Evolutionary conservation across 768 basidiomycete species (phyloP).

Genomic region (Auriculariales sp.): DNA sequence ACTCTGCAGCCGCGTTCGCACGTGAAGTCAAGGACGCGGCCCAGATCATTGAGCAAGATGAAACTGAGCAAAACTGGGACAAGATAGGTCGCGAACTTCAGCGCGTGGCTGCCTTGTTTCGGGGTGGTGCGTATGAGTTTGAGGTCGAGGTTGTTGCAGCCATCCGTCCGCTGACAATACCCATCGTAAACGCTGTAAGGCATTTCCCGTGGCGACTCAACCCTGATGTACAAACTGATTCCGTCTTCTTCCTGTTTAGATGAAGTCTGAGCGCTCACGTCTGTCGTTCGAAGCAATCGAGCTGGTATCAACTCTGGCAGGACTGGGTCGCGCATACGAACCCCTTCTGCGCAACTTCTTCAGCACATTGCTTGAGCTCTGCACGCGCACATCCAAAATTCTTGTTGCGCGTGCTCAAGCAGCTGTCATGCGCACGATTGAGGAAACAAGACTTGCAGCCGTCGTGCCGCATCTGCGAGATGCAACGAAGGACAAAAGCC

Average conservation of each 20-base stretch:
- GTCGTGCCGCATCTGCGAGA: slow-evolving; percentile 48
- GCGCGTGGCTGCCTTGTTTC: slow-evolving; percentile 32
- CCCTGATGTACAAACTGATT: not conserved
- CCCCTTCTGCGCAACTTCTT: slow-evolving; percentile 51
- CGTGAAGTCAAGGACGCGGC: not conserved
- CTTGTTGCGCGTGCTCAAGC: slow-evolving; percentile 49
- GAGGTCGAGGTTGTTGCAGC: slow-evolving; percentile 34
- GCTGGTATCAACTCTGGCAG: slow-evolving; percentile 37
- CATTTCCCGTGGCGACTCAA: not conserved
- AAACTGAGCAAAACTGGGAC: slow-evolving; percentile 77
- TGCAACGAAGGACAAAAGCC: slow-evolving; percentile 52
- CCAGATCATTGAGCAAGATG: slow-evolving; percentile 24
- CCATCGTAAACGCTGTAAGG: slow-evolving; percentile 37
- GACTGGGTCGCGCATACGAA: slow-evolving; percentile 48
- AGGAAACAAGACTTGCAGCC: slow-evolving; percentile 49
- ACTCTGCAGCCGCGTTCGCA: not conserved
- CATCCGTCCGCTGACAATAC: slow-evolving; percentile 36
- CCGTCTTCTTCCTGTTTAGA: slow-evolving; percentile 3
- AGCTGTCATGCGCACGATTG: slow-evolving; percentile 46
- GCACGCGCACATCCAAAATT: slow-evolving; percentile 67
- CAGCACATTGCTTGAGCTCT: slow-evolving; percentile 51
- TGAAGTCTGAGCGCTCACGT: slow-evolving; percentile 56
- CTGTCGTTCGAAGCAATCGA: slow-evolving; percentile 56
- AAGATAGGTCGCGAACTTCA: slow-evolving; percentile 36
- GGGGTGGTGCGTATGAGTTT: slow-evolving; percentile 36